Evolutionary conservation across 441 rosid species (phyloP), one percentile per base, ranked within the genome.

Genomic region (Metrosideros polymorpha): DNA sequence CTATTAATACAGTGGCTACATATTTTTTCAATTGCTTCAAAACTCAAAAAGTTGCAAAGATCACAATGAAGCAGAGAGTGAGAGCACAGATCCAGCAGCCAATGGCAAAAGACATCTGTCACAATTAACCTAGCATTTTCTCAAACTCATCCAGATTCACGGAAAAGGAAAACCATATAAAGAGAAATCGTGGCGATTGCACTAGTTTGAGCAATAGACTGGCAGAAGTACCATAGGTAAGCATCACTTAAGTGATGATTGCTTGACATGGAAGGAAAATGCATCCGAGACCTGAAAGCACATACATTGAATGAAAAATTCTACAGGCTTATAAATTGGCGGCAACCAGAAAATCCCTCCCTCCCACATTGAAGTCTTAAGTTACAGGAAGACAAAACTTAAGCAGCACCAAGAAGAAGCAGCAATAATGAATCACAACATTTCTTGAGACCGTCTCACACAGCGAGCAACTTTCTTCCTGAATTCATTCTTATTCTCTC

Each of bases 401-500:
- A 47, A 63, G 85, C 82, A 87, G 85, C 82, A 71, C n/a, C 49
- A 42, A 54, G 51, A 61, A 24, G 27, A 29, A 6, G 82, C 3
- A 53, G 86, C 75, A 82, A 84, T 76, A 85, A 76, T 75, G 24
- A 61, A 59, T 89, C 83, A 88, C 43, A 91, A 71, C 94, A 92
- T 89, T 84, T 94, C 95, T 89, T 93, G 95, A 13, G 97, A 94
- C 89, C 88, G 90, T 85, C 94, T 93, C 82, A 94, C 95, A 12
- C 94, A 92, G 84, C 93, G 93, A 87, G 93, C 86, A 2, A 94
- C 97, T 90, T 91, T 94, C 90, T 92, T 92, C 93, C 57, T 92
- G 89, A 94, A 93, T 27, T 92, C 96, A 2, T 86, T 90, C 84
- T 91, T 90, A 57, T 88, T 90, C 1, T 94, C 97, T 88, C 95